These are phyloP conservation scores for Apiospora sp. DNA, from an alignment of 2,329 filamentous ascomycete genomes.

Conservation along the genomic window DNA sequence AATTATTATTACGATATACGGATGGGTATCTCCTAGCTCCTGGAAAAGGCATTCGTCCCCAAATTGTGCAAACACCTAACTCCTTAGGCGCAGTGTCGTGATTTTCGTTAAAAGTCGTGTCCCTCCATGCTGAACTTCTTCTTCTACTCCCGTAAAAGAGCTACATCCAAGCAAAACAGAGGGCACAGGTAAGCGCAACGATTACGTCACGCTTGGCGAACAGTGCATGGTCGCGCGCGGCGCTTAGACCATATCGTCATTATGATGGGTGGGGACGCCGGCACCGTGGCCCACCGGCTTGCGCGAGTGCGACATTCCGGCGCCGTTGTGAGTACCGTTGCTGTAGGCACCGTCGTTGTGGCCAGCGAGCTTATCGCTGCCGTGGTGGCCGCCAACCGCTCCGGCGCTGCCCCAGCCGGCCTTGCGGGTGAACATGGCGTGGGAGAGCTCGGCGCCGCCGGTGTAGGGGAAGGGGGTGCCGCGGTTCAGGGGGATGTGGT, in stretches of 20 bases:
- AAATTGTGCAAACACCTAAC: neutral
- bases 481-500: slow-evolving; percentile 71
- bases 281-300: neutral
- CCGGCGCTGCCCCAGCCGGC: slow-evolving; percentile 65
- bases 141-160: neutral
- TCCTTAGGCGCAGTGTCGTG: neutral
- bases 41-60: neutral
- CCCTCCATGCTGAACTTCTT: neutral
- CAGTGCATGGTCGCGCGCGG: neutral
- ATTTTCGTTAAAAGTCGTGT: neutral
- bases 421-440: slow-evolving; percentile 65
- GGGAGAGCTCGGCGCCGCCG: slow-evolving; percentile 54
- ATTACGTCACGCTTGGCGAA: neutral
- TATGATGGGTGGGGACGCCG: neutral
- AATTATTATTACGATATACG: slow-evolving; percentile 6
- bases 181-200: neutral
- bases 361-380: slow-evolving; percentile 3
- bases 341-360: neutral
- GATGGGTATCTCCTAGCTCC: neutral
- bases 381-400: slow-evolving; percentile 42
- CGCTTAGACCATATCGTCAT: neutral
- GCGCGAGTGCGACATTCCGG: slow-evolving; percentile 7
- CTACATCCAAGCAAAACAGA: neutral
- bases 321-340: neutral
- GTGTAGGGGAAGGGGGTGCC: slow-evolving; percentile 62